Conservation (phyloP, 768 basidiomycete genomes). For the Termitomyces sp. region DNA sequence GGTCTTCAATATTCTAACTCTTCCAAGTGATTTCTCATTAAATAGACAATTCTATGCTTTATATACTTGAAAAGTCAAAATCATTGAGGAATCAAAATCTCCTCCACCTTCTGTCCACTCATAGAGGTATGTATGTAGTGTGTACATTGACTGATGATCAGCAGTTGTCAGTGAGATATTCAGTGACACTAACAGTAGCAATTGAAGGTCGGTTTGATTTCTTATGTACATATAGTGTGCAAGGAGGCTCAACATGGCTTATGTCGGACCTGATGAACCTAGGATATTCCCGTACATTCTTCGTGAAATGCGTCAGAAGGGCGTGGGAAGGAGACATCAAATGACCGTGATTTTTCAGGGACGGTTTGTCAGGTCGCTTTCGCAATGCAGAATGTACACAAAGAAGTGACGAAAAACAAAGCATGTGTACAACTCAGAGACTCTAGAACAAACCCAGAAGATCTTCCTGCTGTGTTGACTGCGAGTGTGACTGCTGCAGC, state of each 20-base stretch:
- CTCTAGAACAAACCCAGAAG: constrained; percentile 50
- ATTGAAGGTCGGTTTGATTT: neutral
- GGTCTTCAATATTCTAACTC: too few relatives aligned
- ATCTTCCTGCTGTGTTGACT: constrained; percentile 42
- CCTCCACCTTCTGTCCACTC: too few relatives aligned
- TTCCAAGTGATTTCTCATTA: too few relatives aligned
- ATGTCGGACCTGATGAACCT: neutral
- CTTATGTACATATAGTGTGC: neutral
- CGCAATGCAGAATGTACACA: neutral
- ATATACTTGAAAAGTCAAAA: too few relatives aligned
- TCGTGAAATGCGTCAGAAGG: too few relatives aligned
- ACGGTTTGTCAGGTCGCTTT: neutral
- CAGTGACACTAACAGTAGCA: neutral
- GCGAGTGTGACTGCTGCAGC: constrained; percentile 24
- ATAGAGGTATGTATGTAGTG: too few relatives aligned
- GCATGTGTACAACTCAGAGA: neutral
- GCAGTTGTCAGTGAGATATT: neutral
- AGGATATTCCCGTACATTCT: too few relatives aligned
- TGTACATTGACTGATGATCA: neutral
- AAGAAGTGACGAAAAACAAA: neutral
- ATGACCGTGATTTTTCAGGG: too few relatives aligned
- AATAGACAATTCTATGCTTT: too few relatives aligned
- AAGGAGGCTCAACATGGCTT: neutral
- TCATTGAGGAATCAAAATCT: too few relatives aligned
- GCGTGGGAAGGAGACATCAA: too few relatives aligned